Evolutionary conservation across 306 rosid genomes (phyloP).

Genomic region (Elaeagnus macrophylla): DNA sequence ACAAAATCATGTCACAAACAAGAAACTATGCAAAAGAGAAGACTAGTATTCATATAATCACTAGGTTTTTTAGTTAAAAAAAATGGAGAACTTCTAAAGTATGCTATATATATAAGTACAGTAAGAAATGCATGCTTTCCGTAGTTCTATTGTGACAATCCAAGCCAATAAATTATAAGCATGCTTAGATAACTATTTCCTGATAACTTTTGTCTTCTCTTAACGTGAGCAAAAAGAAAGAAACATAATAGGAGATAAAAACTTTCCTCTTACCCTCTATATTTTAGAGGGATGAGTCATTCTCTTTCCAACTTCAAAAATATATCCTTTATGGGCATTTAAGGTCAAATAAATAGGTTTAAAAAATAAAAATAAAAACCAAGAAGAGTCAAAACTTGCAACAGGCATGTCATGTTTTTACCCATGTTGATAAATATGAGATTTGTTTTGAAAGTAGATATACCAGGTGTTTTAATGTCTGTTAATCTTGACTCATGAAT

Average conservation of each 20-base stretch:
- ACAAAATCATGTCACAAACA: no score
- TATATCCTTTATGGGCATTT: neutral
- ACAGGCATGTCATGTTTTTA: neutral
- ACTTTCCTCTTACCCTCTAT: neutral
- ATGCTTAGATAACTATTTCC: neutral
- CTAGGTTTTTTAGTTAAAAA: no score
- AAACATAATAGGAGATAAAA: neutral
- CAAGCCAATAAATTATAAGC: neutral
- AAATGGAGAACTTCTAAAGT: neutral
- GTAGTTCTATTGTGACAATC: neutral
- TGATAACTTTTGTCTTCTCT: neutral
- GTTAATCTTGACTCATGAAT: constrained; percentile 17
- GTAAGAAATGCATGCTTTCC: neutral
- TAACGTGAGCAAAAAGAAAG: no score
- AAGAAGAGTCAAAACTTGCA: neutral
- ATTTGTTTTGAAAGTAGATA: neutral
- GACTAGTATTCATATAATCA: no score
- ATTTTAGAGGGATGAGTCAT: neutral
- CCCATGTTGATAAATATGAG: neutral
- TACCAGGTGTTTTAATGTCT: constrained; percentile 47
- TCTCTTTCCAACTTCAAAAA: neutral
- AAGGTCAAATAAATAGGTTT: neutral
- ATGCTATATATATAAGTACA: neutral
- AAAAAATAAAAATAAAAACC: constrained; percentile 1
- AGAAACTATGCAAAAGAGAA: no score